Base-by-base conservation (phyloP, 176 grass and related monocot species). In the Otatea glauca region DNA sequence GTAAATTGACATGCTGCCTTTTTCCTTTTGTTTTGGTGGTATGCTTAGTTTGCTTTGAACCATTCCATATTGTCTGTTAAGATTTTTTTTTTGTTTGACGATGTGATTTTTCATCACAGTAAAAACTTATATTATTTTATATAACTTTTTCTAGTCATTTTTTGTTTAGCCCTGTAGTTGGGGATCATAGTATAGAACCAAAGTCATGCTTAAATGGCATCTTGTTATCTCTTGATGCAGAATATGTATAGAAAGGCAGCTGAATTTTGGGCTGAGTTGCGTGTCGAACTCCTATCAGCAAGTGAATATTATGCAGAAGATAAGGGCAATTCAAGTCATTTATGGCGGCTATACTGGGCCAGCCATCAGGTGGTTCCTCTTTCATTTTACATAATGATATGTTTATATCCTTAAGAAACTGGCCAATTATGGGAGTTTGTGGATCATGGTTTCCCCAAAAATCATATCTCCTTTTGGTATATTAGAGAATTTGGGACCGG, bases 281-380 rank as follows among this genome's bases (percentile, higher is more conserved):
- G 96, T 62, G 85, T 98, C 69, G 96, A 98, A 81, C 89, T 98
- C 53, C 80, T 98, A 75, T 92, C 96, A 69, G 96, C 93, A 72
- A 85, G 70, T 77, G 88, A 92, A 85, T 93, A 88, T 83, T 94
- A 92, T 83, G 77, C 79, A 24, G 96, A 98, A 75, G 93, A 98
- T 59, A 95, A 93, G 72, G 59, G 50, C 49, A 98, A 92, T 77
- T 88, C 74, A 61, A 86, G 89, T 89, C 92, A 93, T 74, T 68
- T 95, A 50, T 98, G 96, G 96, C 89, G 96, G 42, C 20, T 95
- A 32, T 98, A 98, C 72, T 98, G 96, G 96, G 93, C 96, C 16
- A 95, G 96, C 70, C 96, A 98, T 88, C 96, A 98, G 92, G 95
- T 97, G 70, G 37, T 81, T 79, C 68, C 67, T 79, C 25, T 81